Conservation (phyloP, 164 flowering plant genomes). For the Vitis amurensis region DNA sequence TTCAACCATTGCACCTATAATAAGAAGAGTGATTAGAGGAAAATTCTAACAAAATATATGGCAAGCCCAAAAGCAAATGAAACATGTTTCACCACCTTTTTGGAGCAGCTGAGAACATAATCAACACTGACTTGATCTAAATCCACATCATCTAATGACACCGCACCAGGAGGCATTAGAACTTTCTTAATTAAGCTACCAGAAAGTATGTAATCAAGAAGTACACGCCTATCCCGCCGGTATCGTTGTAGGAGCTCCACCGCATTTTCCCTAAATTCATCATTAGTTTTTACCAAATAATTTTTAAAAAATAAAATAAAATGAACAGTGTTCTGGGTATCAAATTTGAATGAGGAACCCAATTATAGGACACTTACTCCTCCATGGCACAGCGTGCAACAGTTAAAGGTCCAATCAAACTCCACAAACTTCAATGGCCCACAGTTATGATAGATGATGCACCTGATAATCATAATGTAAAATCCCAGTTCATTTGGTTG, state of each 20-base stretch:
- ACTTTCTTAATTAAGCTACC: constrained; percentile 92
- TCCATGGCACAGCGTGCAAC: no score
- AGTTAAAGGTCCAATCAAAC: no score
- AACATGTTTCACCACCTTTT: constrained; percentile 47
- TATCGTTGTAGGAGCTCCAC: constrained; percentile 77
- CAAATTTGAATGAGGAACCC: no score
- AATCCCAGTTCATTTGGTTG: no score
- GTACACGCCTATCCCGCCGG: constrained; percentile 81
- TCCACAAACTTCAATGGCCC: no score
- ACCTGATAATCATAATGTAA: no score
- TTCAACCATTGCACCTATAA: constrained; percentile 85
- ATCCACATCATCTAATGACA: constrained; percentile 94
- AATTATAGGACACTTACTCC: no score
- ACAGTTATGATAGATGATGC: no score
- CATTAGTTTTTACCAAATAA: constrained; percentile 1
- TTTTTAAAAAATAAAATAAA: no score
- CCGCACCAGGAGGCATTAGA: constrained; percentile 96
- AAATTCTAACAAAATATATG: background rate
- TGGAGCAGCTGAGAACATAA: constrained; percentile 76
- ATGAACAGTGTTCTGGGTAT: no score
- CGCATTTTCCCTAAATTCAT: constrained; percentile 57
- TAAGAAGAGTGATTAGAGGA: background rate
- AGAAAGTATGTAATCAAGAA: constrained; percentile 78
- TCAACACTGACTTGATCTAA: constrained; percentile 98
- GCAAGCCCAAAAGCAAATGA: background rate